Evolutionary conservation across 2,329 filamentous ascomycete species (phyloP).

Genomic region (Xenosphaeropsis pyriputrescens): DNA sequence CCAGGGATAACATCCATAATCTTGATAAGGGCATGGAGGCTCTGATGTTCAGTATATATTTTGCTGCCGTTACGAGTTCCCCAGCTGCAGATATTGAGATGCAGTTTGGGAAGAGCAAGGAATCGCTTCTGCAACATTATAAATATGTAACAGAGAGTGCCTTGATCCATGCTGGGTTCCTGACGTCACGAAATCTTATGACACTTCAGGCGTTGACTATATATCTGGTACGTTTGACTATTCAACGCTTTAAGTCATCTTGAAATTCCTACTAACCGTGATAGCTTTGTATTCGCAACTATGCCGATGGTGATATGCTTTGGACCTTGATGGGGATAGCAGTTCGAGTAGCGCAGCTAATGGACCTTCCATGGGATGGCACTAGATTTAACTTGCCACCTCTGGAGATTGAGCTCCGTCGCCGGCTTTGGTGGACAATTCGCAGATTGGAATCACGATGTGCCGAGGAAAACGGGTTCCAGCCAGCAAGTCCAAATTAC

Average conservation of each 20-base stretch:
- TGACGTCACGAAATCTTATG: slow-evolving; percentile 41
- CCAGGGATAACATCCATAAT: slow-evolving; percentile 82
- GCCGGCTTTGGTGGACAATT: slow-evolving; percentile 43
- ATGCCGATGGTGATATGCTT: slow-evolving; percentile 36
- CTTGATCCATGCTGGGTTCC: slow-evolving; percentile 43
- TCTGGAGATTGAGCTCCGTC: slow-evolving; percentile 41
- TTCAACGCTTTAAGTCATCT: slow-evolving; percentile 17
- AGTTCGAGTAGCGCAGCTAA: slow-evolving; percentile 31
- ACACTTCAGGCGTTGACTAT: slow-evolving; percentile 47
- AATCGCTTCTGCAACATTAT: slow-evolving; percentile 24
- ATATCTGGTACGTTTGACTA: slow-evolving; percentile 25
- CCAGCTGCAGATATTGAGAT: slow-evolving; percentile 17
- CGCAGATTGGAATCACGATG: slow-evolving; percentile 43
- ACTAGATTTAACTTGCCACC: slow-evolving; percentile 20
- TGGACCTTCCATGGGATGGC: slow-evolving; percentile 27
- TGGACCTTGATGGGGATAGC: slow-evolving; percentile 51
- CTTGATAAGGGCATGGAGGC: slow-evolving; percentile 58
- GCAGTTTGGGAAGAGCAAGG: slow-evolving; percentile 22
- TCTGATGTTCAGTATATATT: slow-evolving; percentile 21
- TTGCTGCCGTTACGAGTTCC: slow-evolving; percentile 14
- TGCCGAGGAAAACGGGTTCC: slow-evolving; percentile 42
- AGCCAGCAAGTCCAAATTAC: slow-evolving; percentile 27
- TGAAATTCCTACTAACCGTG: too few relatives aligned
- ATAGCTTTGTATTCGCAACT: slow-evolving; percentile 28
- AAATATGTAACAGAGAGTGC: slow-evolving; percentile 38